Base-by-base conservation (phyloP, 495 filamentous ascomycete genomes). In the Penicillium goetzii region DNA sequence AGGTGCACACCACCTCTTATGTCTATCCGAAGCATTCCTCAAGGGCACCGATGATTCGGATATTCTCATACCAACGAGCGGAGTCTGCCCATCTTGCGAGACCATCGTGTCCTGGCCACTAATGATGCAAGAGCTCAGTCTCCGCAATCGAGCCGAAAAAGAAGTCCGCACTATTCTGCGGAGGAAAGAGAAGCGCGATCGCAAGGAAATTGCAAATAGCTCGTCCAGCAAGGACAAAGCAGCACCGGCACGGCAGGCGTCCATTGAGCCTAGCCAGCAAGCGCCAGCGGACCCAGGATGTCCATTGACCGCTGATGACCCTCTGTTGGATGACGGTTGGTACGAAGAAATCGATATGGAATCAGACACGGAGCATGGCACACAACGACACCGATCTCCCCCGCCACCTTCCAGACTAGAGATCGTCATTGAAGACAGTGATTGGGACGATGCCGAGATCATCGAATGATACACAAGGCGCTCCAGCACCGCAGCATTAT, bases 81-180 rank as follows among this genome's bases (percentile, higher is more conserved):
- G 94, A 1, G 74, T 66, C 4, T 99, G 95, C 77, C 92, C 92
- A 2, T 74, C 72, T 43, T 99, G 95, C 71, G 74, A 82, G 1
- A 74, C 77, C 0, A 73, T 81, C 21, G 78, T 91, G 9, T 68
- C 80, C 51, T 99, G 95, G 95, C 78, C 85, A 0, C 81, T 90
- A 51, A 83, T 97, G 66, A 90, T 93, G 73, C 92, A 88, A 68
- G 93, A 97, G 71, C 74, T 93, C 61, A 94, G 82, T 53, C 73
- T 97, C 32, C 82, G 93, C 57, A 76, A 80, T 28, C 82, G 92
- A 50, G 92, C 88, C 15, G 70, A 80, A 63, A 88, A 88, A 49
- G 87, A 91, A 64, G 68, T 91, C 3, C 85, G 84, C 21, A 81
- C 81, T 52, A 73, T 95, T 25, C 73, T 92, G 66, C 89, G 85